Evolutionary conservation across 257 asterid genomes (phyloP), one percentile per base, ranked within the genome.

Genomic region (Vinca minor): DNA sequence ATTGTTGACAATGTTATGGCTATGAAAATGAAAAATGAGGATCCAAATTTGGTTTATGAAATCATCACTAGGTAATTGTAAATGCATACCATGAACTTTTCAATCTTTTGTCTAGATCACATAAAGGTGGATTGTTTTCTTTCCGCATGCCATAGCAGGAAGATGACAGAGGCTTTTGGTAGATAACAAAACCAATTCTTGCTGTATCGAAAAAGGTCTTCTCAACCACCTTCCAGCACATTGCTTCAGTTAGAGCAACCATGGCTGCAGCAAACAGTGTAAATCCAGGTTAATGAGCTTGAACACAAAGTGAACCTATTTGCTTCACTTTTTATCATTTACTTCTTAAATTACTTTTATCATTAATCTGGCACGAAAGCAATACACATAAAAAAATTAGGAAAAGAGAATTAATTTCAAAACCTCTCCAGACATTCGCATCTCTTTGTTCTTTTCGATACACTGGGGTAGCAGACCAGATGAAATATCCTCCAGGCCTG

Each of bases 401-500:
- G 35, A 8, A 32, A 46, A 38, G 57, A 64, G 26, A 39, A 23
- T 4, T 41, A 3, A 29, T 28, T 55, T 28, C 8, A 78, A 73
- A 59, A 93, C 99, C 80, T 78, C 81, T 79, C 99, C 99, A 93
- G 72, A 82, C 78, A 67, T 54, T 82, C 77, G 69, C 71, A 81
- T 93, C 83, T 58, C 75, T 77, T 75, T 87, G 90, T 42, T 83
- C 90, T 15, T 77, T 63, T 9, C 76, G 83, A 67, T 93, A 93
- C 69, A 93, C 99, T 50, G 99, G 99, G 25, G 95, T 89, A 59
- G 96, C 99, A 21, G 97, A 93, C 99, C 96, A 93, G 69, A 93
- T 39, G 69, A 93, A 93, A 68, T 79, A 89, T 63, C 97, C 99
- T 65, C 99, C 99, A 15, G 97, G 99, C 81, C 99, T 80, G 36